Base-by-base conservation (phyloP, 345 rosid genomes). In the Aquilaria malaccensis region DNA sequence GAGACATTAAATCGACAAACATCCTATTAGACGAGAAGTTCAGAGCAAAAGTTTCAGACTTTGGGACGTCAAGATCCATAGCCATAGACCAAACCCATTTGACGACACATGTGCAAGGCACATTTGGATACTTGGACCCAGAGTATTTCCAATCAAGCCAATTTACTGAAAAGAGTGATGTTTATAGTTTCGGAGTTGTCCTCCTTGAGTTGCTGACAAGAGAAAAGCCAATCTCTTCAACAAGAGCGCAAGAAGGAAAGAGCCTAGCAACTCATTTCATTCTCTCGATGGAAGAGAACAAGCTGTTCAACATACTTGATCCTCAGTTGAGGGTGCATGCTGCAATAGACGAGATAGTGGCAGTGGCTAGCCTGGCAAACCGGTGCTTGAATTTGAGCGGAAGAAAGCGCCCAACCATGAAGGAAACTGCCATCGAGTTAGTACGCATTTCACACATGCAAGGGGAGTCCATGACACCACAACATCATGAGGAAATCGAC, bases 1-100 rank as follows among this genome's bases (percentile, higher is more conserved):
- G 74, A 50, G 74, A 70, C n/a, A 60, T 70, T 32, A 70, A 65
- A 69, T 70, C 74, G 3, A n/a, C 66, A n/a, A 65, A 70, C 37
- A 60, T 70, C 54, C 9, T 70, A 10, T 14, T 70, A 9, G 69
- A 70, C 30, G 74, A 70, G 31, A 70, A 48, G 13, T 55, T 58
- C 11, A 53, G 45, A 50, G 70, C 74, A 47, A 70, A 65, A 6
- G 65, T 70, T 6, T 54, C 70, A 2, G 74, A 65, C 32, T 65
- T 70, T 15, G 74, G 74, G 33, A 65, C 66, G 1, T 65, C 66
- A 30, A 70, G 70, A 32, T 37, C 61, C 32, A 59, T 65, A 2
- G 4, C 70, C 43, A 43, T 70, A 48, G 65, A 70, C 10, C 64
- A 70, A 9, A 64, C 68, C 48, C 74, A 70, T 9, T 29, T 66